phyloP scores from a whole-genome alignment of 1,139 yeast genomes.

The Pichia sp. region DNA sequence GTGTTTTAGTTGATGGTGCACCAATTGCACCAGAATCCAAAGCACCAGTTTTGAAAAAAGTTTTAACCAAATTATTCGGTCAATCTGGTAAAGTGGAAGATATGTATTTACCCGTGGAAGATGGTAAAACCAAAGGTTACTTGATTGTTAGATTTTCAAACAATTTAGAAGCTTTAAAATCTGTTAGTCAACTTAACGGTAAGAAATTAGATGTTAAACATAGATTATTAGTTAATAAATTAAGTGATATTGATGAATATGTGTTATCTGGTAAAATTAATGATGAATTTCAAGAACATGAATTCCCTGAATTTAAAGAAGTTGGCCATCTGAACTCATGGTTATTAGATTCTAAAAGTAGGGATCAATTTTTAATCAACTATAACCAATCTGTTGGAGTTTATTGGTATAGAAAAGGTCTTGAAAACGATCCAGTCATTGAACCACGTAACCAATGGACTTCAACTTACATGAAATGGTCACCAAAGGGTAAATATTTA shows the following conservation, averaged over 20 bases:
- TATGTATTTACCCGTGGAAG: slow-evolving; percentile 73
- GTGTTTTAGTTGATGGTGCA: slow-evolving; percentile 88
- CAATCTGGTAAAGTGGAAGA: slow-evolving; percentile 67
- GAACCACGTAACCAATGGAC: slow-evolving; percentile 84
- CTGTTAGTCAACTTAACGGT: slow-evolving; percentile 75
- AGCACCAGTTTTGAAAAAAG: slow-evolving; percentile 77
- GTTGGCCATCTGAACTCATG: slow-evolving; percentile 82
- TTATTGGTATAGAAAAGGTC: slow-evolving; percentile 77
- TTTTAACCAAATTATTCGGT: slow-evolving; percentile 71
- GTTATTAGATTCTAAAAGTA: slow-evolving; percentile 83
- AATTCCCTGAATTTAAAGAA: slow-evolving; percentile 60
- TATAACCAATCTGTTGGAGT: slow-evolving; percentile 76
- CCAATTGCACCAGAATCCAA: slow-evolving; percentile 92
- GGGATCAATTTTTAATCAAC: slow-evolving; percentile 87
- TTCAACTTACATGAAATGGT: slow-evolving; percentile 79
- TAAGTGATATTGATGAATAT: slow-evolving; percentile 78
- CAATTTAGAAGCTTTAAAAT: slow-evolving; percentile 64
- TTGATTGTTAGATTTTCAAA: slow-evolving; percentile 78
- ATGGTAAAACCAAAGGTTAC: slow-evolving; percentile 80
- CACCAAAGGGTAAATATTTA: slow-evolving; percentile 88
- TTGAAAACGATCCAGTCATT: slow-evolving; percentile 69
- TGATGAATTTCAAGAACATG: slow-evolving; percentile 65
- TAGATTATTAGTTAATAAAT: slow-evolving; percentile 75
- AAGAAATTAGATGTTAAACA: slow-evolving; percentile 93
- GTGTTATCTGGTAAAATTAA: slow-evolving; percentile 63